Base-by-base conservation (phyloP, 495 filamentous ascomycete genomes). In the Lichina pygmaea region DNA sequence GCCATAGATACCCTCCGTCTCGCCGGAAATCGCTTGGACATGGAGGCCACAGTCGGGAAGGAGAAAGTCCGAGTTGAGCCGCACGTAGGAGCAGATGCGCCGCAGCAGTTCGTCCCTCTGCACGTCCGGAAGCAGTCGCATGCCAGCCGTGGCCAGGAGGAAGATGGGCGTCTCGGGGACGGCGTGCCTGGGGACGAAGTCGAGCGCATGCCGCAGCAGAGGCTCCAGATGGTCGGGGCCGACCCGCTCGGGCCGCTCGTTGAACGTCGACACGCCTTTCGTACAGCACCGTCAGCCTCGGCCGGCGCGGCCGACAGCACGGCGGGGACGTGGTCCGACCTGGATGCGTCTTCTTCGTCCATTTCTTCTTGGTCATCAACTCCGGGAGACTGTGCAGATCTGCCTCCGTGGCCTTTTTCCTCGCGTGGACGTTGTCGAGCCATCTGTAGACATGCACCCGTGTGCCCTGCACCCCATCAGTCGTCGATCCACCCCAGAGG, bases 1-100 rank as follows among this genome's bases (percentile, higher is more conserved):
- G n/a, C 89, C 89, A 51, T 95, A 99, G 38, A 99, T 58, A 13
- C 86, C 89, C 58, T 99, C 89, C 0, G 91, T 95, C 55, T 93
- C 86, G n/a, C 89, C 89, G 2, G 81, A 74, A 47, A 99, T 95
- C 10, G 93, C 84, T 54, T 94, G 86, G 17, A 99, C 80, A 53
- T 99, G 85, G 5, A 81, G 58, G 45, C 68, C 72, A 62, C 89
- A 99, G 56, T 95, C 85, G 34, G 89, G 85, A 6, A 99, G 67
- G 43, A 75, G 67, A 53, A 99, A 99, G 16, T 75, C 63, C 9
- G 85, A 85, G 42, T 82, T 77, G 42, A 68, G 61, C 42, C 73
- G 77, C 15, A 85, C 74, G 55, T 89, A 95, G 8, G 73, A 67
- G 61, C 89, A 99, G 9, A 92, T 77, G 51, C 86, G 70, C 46